phyloP scores from a whole-genome alignment of 306 rosid genomes.

The Cajanus cajan region DNA sequence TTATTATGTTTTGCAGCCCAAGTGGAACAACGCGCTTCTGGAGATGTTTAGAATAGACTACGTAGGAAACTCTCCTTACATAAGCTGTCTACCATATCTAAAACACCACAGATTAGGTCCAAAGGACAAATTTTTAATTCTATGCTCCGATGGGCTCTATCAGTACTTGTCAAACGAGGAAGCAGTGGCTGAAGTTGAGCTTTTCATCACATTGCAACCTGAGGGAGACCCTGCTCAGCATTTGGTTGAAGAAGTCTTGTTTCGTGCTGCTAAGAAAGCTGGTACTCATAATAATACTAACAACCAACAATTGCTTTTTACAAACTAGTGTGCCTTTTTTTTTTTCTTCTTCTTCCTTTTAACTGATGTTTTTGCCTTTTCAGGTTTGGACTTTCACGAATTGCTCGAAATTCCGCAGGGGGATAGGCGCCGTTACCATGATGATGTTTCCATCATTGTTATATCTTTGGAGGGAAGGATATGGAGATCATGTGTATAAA shows the following conservation, averaged over 20 bases:
- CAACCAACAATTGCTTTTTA: background rate
- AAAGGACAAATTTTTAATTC: conserved; percentile 83
- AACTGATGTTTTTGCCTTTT: conserved; percentile 17
- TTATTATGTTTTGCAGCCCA: conserved; percentile 61
- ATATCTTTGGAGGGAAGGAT: conserved; percentile 98
- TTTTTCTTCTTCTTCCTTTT: background rate
- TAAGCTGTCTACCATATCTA: conserved; percentile 79
- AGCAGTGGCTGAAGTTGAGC: conserved; percentile 95
- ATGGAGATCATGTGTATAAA: conserved; percentile 96
- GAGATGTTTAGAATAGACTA: conserved; percentile 93
- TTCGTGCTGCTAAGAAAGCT: conserved; percentile 96
- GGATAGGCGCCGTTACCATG: conserved; percentile 92
- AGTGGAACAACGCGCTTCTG: conserved; percentile 94
- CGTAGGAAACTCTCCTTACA: conserved; percentile 80
- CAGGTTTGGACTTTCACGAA: conserved; percentile 95
- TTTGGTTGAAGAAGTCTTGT: conserved; percentile 86
- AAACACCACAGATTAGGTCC: conserved; percentile 87
- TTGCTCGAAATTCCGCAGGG: conserved; percentile 97
- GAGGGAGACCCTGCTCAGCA: conserved; percentile 99
- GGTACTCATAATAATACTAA: conserved; percentile 40
- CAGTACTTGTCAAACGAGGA: conserved; percentile 94
- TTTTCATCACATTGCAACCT: conserved; percentile 85
- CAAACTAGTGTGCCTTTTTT: background rate
- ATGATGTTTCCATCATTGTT: conserved; percentile 93
- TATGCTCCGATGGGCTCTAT: conserved; percentile 93